A percentile compares a stretch with the other conserved stretches of the same genome.
Evolutionary conservation across 345 rosid genomes (phyloP).

Genomic region (Eucalyptus decipiens): DNA sequence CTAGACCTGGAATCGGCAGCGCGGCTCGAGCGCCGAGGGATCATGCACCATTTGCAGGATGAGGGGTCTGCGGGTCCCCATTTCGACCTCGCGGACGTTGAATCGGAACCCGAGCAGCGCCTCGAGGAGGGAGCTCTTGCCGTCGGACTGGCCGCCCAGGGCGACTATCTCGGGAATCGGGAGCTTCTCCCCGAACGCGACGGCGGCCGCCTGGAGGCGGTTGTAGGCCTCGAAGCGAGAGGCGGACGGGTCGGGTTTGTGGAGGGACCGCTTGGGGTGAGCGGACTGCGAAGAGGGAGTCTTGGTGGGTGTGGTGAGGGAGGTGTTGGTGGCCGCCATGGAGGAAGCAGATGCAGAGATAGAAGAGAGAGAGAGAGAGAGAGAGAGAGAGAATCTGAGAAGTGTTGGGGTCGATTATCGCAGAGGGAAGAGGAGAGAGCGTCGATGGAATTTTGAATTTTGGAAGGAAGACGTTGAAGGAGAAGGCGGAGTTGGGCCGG

Average conservation of each 20-base stretch:
- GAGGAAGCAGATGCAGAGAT: neutral
- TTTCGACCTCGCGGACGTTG: conserved; percentile 93
- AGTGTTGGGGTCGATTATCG: neutral
- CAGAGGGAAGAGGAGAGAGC: neutral
- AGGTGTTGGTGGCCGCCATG: conserved; percentile 42
- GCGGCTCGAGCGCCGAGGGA: conserved; percentile 70
- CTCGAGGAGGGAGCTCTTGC: conserved; percentile 91
- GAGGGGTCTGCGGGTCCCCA: conserved; percentile 95
- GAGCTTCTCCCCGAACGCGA: conserved; percentile 95
- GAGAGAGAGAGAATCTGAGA: conserved; percentile 2
- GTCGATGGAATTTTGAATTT: neutral
- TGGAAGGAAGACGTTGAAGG: neutral
- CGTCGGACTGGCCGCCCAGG: conserved; percentile 94
- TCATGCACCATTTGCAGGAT: conserved; percentile 97
- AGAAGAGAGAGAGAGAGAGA: neutral
- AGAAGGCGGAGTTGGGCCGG: neutral
- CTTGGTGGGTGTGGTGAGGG: conserved; percentile 44
- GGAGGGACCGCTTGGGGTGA: conserved; percentile 18
- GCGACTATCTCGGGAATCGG: conserved; percentile 97
- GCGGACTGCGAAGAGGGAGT: conserved; percentile 30
- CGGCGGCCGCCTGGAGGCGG: conserved; percentile 87
- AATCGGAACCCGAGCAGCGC: conserved; percentile 92
- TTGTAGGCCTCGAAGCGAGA: conserved; percentile 90
- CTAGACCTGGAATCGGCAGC: conserved; percentile 75
- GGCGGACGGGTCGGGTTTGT: conserved; percentile 7